Evolutionary conservation across 2,329 filamentous ascomycete species (phyloP), one percentile per base, ranked within the genome.

Genomic region (Atkinsonella hypoxylon): DNA sequence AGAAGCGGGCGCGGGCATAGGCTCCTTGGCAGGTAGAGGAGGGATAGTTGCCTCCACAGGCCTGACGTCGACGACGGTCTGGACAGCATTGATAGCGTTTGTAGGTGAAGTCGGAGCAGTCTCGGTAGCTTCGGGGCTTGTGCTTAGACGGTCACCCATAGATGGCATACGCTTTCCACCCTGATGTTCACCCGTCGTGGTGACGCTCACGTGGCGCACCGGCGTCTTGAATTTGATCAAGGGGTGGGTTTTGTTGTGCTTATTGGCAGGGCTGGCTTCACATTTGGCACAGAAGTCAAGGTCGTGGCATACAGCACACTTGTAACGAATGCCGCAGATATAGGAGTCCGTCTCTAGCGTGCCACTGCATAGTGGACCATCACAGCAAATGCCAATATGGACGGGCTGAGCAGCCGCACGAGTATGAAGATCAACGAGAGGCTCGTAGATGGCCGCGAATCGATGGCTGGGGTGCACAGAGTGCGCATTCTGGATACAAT

Each of bases 211-310:
- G 58, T 87, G 85, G 58, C 88, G 86, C 46, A 98, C 85, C 10
- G 91, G 87, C 2, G 87, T 94, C 77, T 89, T 95, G 75, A 98
- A 89, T 73, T 95, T 96, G 74, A 98, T 89, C 59, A 98, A 74
- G 30, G 93, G 93, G 61, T 98, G 93, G n/a, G 90, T 95, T 67
- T 82, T 83, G 74, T 97, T 96, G 74, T 98, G 93, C 20, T 72
- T 74, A 67, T 94, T 91, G 56, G 75, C 75, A 8, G 93, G 93
- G 60, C 82, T 82, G 46, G 91, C 89, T 71, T 98, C 94, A 70
- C 93, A 98, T 63, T 80, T 86, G 63, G 87, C 88, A 66, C 93
- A 98, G 73, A 96, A 95, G 69, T 98, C 93, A 34, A 85, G 85
- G 65, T 98, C 90, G 62, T 94, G 78, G 74, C 93, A 98, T 51